Base-by-base conservation (phyloP, 1,284 basidiomycete genomes). In the Pholiota adiposa region DNA sequence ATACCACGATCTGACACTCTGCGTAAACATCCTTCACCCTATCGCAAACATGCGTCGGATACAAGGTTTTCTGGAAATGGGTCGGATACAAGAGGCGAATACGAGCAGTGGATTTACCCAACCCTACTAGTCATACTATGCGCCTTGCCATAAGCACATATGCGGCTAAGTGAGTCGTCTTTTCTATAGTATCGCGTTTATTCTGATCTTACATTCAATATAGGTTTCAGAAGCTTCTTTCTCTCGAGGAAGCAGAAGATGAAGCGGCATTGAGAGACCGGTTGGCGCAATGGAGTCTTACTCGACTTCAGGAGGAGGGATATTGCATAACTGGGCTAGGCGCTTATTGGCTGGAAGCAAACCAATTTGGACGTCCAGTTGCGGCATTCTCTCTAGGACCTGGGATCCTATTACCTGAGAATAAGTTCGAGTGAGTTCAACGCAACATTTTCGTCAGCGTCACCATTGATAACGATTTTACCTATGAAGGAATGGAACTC, bases 151-250 rank as follows among this genome's bases (percentile, higher is more conserved):
- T 72, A 21, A 49, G 68, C 34, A 55, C 51, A 6, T 77, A 77
- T 56, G 64, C 68, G 25, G 60, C 67, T 9, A 70, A 70, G 75
- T 77, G 49, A 25, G 71, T 64, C 12, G 5, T 23, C 29, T 33
- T n/a, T 52, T 36, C 2, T 25, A 40, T 2, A 27, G 12, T n/a
- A n/a, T n/a, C 18, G 27, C 44, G 41, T 31, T 46, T 52, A 41
- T 29, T 55, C 4, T 59, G 46, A 27, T n/a, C 50, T 34, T 2
- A 38, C 21, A 36, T 14, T 43, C 56, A 25, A 34, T 27, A 18
- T 44, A 93, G 91, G 51, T 94, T 92, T 69, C 40, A 83, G 16
- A 81, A 83, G 0, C 76, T 93, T 3, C 71, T 94, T 2, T 73
- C 78, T 16, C 79, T 83, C 2, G 92, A 94, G 73, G 85, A 88